Evolutionary conservation across 495 filamentous ascomycete species (phyloP), one percentile per base, ranked within the genome.

Genomic region (Talaromyces borbonicus): DNA sequence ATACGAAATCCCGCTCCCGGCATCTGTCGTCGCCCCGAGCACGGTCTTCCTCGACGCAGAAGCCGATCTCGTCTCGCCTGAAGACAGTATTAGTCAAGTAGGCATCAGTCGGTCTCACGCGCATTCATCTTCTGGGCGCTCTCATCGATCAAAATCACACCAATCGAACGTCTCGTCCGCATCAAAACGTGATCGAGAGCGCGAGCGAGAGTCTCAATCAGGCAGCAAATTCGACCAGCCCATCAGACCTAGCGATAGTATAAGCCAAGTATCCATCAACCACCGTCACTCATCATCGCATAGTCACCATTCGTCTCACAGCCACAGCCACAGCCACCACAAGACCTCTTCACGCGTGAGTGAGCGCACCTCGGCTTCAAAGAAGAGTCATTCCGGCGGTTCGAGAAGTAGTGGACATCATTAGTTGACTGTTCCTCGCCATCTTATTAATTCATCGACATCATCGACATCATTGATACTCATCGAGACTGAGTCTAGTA

Each of bases 191-290:
- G 27, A 31, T n/a, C 5, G 23, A 27, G 11, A 16, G 27, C 16
- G 31, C 5, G 1, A 20, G 0, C 18, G 32, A 35, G n/a, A n/a
- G n/a, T n/a, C n/a, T n/a, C n/a, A n/a, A 6, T 20, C 35, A 12
- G 35, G 16, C 5, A 43, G 52, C 48, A 62, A 59, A 45, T 62
- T 60, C 40, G 67, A 68, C 11, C 61, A 68, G 8, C 59, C 60
- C 4, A 60, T 84, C 25, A 73, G 64, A 18, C 81, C 83, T 2
- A 74, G 73, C 47, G 83, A 87, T 55, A 84, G 79, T 53, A 73
- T 84, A 35, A 84, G 80, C 54, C 78, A 79, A 54, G 71, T 81
- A 2, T 76, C 68, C 16, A 71, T 62, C 32, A 52, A 63, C 54
- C 20, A 22, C 9, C 32, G 20, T 19, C 26, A 20, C 4, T 41